Evolutionary conservation across 805 yeast species (phyloP), one percentile per base, ranked within the genome.

Genomic region (Danielia oregonensis): DNA sequence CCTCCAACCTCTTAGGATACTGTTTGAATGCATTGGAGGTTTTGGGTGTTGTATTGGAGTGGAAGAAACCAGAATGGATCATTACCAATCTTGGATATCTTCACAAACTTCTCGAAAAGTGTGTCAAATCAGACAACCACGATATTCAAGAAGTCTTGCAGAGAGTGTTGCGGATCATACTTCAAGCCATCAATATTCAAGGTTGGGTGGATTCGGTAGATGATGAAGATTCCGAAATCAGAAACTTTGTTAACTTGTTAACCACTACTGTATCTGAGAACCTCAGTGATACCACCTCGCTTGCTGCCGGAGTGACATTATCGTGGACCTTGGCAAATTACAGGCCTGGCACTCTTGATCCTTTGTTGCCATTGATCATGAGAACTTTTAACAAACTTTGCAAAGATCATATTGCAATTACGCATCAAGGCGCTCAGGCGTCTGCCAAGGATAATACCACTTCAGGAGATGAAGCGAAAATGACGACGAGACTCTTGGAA

Each of bases 1-100:
- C 87, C 10, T 72, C 78, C 23, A 80, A 80, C 40, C 71, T 84
- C 26, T 56, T 87, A 16, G 86, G 88, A 2, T 82, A 84, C 47
- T 85, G 95, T 47, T 66, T 89, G 50, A 94, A 93, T 60, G 95
- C 98, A 0, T 62, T 94, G 32, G 96, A 87, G 55, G 97, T 93
- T 0, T 68, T 93, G 29, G 80, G 82, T 8, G 85, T 88, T 29
- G 87, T 88, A 1, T 65, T 93, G 35, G 85, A 81, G 43, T 85
- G 87, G 73, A 85, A 85, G 59, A 57, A 78, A 2, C 59, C 83
- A 0, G 76, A 70, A 10, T 93, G 97, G 97, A 82, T 93, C 34
- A 62, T 83, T 26, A 74, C 77, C 2, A 84, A 88, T 43, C 59
- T 88, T 24, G 65, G 71, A 2, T 77, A 81, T 22, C 70, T 94